A percentile compares a stretch with the other conserved stretches of the same genome.
Conservation (phyloP, 176 grass and related monocot species). For the Neostapfia colusana region DNA sequence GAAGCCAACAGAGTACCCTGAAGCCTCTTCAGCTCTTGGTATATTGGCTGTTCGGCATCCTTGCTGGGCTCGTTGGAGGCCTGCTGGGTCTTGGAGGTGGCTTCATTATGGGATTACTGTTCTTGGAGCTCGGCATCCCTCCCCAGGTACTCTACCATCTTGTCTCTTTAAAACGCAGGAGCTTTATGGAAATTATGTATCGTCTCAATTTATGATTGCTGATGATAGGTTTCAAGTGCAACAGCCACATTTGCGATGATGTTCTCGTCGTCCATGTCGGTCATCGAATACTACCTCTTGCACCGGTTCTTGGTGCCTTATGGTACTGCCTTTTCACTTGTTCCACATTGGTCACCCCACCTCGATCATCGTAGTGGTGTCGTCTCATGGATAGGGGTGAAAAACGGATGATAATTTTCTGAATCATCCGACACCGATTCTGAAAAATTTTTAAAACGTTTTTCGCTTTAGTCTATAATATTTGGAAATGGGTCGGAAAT, state of each 20-base stretch:
- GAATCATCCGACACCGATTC: too few species aligned
- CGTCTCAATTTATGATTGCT: neutral
- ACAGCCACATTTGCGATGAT: constrained; percentile 89
- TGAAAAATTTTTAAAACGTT: too few species aligned
- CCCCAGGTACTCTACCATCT: constrained; percentile 52
- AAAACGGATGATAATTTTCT: too few species aligned
- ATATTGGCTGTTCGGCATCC: constrained; percentile 53
- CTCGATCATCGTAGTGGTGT: neutral
- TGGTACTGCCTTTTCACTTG: constrained; percentile 22
- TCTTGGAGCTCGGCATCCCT: constrained; percentile 75
- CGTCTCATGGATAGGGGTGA: too few species aligned
- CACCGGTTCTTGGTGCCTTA: constrained; percentile 67
- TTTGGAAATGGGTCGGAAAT: too few species aligned
- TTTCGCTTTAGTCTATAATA: too few species aligned
- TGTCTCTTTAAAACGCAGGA: too few species aligned
- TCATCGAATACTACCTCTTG: constrained; percentile 75
- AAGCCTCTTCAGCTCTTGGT: constrained; percentile 45
- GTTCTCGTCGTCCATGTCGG: constrained; percentile 86
- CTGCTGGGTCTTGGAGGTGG: constrained; percentile 74
- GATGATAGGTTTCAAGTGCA: constrained; percentile 66
- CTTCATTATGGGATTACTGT: constrained; percentile 80
- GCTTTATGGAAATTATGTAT: too few species aligned
- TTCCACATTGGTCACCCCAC: neutral
- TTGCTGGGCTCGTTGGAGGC: constrained; percentile 65
- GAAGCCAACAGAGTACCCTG: constrained; percentile 39